Evolutionary conservation across 352 stramenopile genomes (phyloP).

Genomic region (Pythium grandisporangium): DNA sequence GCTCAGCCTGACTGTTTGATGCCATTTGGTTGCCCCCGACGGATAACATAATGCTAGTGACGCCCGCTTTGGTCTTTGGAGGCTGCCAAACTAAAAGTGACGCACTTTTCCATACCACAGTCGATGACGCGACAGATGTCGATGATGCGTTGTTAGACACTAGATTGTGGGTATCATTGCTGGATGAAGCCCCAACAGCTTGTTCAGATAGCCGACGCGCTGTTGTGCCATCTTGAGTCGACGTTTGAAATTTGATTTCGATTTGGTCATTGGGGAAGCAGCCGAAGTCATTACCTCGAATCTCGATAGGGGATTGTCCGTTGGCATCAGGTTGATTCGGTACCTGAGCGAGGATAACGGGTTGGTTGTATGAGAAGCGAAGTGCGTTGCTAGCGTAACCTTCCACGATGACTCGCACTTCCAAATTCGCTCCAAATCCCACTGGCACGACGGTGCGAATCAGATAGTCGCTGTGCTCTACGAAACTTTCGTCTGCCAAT

Average conservation of each 20-base stretch:
- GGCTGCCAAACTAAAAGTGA: constrained; percentile 42
- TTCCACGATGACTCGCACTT: constrained; percentile 38
- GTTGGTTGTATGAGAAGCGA: constrained; percentile 47
- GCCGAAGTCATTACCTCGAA: constrained; percentile 51
- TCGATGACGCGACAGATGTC: constrained; percentile 11
- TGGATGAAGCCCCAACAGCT: neutral
- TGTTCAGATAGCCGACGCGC: neutral
- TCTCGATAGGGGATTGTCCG: constrained; percentile 45
- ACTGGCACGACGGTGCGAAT: constrained; percentile 33
- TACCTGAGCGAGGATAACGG: constrained; percentile 42
- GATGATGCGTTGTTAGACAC: too few species aligned
- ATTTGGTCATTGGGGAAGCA: constrained; percentile 55
- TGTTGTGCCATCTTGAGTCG: constrained; percentile 1
- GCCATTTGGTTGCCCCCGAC: constrained; percentile 55
- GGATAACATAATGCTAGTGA: constrained; percentile 39
- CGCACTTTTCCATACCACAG: constrained; percentile 37
- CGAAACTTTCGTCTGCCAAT: constrained; percentile 21
- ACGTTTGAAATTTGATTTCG: constrained; percentile 27
- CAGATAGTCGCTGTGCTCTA: constrained; percentile 33
- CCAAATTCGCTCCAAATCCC: constrained; percentile 30
- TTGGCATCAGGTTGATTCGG: constrained; percentile 59
- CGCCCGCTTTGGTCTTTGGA: constrained; percentile 44
- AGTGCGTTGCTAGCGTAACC: constrained; percentile 38
- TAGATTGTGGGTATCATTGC: neutral
- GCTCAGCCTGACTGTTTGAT: constrained; percentile 38